Conservation (phyloP, 257 asterid genomes). For the Striga asiatica region DNA sequence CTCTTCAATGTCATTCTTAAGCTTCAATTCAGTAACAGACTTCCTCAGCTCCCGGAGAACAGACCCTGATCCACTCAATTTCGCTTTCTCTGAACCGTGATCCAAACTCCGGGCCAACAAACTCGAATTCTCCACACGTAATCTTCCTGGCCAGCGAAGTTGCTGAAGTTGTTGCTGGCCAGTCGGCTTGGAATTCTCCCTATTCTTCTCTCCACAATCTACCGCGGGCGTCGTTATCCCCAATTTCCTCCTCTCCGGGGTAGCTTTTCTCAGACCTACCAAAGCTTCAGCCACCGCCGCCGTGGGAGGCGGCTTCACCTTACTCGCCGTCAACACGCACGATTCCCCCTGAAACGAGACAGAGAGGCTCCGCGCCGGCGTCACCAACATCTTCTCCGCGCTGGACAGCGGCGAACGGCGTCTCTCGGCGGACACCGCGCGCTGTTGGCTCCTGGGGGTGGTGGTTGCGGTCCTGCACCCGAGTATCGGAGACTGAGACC, state of each 20-base stretch:
- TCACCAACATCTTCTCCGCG: conserved; percentile 47
- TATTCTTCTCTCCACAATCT: conserved; percentile 33
- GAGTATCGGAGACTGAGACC: conserved; percentile 44
- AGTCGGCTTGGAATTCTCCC: conserved; percentile 41
- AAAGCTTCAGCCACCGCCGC: conserved; percentile 21
- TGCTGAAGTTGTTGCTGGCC: conserved; percentile 43
- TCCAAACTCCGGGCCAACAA: conserved; percentile 55
- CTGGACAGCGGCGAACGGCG: conserved; percentile 36
- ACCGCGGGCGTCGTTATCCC: conserved; percentile 40
- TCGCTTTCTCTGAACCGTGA: conserved; percentile 32
- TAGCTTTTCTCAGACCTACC: conserved; percentile 37
- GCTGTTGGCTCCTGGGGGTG: conserved; percentile 28
- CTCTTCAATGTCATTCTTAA: conserved; percentile 21
- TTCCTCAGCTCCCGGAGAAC: conserved; percentile 26
- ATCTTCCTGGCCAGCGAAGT: conserved; percentile 81
- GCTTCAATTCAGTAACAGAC: conserved; percentile 26
- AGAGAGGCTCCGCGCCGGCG: conserved; percentile 56
- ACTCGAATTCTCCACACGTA: conserved; percentile 44
- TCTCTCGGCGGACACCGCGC: conserved; percentile 46
- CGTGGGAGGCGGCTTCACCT: conserved; percentile 50
- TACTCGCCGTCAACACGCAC: conserved; percentile 40
- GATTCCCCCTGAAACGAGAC: conserved; percentile 87
- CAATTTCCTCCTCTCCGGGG: conserved; percentile 65
- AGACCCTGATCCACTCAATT: conserved; percentile 40
- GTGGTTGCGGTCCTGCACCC: conserved; percentile 18